Conservation (phyloP, 164 flowering plant genomes). For the Vitis cinerea region DNA sequence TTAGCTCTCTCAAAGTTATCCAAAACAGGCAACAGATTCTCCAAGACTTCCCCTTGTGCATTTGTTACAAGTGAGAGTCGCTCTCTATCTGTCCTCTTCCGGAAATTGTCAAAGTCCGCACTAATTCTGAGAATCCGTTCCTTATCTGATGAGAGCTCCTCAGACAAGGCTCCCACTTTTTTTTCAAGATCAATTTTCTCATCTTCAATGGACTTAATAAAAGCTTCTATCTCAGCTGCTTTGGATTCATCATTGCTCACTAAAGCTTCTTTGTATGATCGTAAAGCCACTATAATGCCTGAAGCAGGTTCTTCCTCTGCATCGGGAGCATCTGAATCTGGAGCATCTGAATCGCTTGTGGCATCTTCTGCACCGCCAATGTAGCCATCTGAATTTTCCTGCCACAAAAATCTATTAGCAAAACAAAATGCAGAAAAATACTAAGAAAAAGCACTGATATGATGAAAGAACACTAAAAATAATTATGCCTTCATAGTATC, state of each 20-base stretch:
- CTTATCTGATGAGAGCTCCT: slow-evolving; percentile 55
- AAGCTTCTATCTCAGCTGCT: slow-evolving; percentile 60
- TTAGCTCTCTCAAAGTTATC: slow-evolving; percentile 97
- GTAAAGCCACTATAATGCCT: slow-evolving; percentile 38
- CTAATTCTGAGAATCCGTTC: slow-evolving; percentile 72
- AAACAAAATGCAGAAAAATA: not conserved
- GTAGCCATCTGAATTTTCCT: slow-evolving; percentile 53
- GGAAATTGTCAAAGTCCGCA: slow-evolving; percentile 93
- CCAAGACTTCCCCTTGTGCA: slow-evolving; percentile 89
- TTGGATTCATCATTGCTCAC: slow-evolving; percentile 55
- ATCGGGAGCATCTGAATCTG: slow-evolving; percentile 32
- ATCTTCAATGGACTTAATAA: slow-evolving; percentile 58
- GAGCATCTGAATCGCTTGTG: slow-evolving; percentile 32
- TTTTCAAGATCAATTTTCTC: slow-evolving; percentile 60
- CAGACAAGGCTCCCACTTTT: slow-evolving; percentile 49
- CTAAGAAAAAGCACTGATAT: not conserved
- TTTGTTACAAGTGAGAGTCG: slow-evolving; percentile 64
- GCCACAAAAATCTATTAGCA: slow-evolving; percentile 23
- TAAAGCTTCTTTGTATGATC: slow-evolving; percentile 78
- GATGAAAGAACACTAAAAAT: not conserved
- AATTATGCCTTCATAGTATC: not conserved
- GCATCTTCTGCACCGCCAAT: slow-evolving; percentile 39
- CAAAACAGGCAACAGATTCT: slow-evolving; percentile 68
- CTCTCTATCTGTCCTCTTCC: slow-evolving; percentile 93
- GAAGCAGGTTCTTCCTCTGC: slow-evolving; percentile 54